A percentile compares a stretch with the other conserved stretches of the same genome.
These are phyloP conservation scores for Coemansia sp. DNA, from an alignment of 192 early-diverging fungal species.

Conservation along the genomic window DNA sequence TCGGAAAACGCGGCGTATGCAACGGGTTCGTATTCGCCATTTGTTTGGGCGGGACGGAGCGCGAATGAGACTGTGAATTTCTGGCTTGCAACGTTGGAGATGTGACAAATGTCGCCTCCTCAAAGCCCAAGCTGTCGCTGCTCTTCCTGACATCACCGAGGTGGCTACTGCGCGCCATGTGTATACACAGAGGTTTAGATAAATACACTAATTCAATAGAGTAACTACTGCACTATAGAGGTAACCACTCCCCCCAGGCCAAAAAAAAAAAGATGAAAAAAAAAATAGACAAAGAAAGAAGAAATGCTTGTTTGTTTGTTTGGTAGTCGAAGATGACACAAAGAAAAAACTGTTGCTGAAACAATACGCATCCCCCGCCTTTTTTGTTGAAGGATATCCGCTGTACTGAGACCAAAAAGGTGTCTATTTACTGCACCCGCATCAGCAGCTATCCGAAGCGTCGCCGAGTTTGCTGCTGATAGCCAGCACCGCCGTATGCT, in stretches of 20 bases:
- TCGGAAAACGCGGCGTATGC: slow-evolving; percentile 34
- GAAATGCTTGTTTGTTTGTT: slow-evolving; percentile 4
- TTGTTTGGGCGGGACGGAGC: background rate
- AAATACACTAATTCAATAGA: slow-evolving; percentile 1
- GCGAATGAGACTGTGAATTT: background rate
- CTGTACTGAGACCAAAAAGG: background rate
- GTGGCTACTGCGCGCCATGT: slow-evolving; percentile 2
- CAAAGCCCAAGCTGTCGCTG: slow-evolving; percentile 37
- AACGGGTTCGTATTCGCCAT: slow-evolving; percentile 15
- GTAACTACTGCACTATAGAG: slow-evolving; percentile 3
- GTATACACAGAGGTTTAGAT: background rate
- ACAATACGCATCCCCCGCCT: background rate
- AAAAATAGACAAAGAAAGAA: background rate
- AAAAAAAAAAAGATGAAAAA: background rate
- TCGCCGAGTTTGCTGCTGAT: slow-evolving; percentile 16
- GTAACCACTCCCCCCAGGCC: slow-evolving; percentile 1
- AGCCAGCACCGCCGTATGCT: slow-evolving; percentile 31
- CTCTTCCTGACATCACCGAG: slow-evolving; percentile 2
- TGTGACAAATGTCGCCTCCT: slow-evolving; percentile 41
- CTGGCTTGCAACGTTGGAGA: background rate
- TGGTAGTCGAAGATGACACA: background rate
- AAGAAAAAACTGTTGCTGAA: background rate
- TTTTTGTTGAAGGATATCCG: background rate
- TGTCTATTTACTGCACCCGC: background rate
- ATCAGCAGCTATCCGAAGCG: background rate